Evolutionary conservation across 257 asterid species (phyloP), one percentile per base, ranked within the genome.

Genomic region (Solanum ahanhuiri): DNA sequence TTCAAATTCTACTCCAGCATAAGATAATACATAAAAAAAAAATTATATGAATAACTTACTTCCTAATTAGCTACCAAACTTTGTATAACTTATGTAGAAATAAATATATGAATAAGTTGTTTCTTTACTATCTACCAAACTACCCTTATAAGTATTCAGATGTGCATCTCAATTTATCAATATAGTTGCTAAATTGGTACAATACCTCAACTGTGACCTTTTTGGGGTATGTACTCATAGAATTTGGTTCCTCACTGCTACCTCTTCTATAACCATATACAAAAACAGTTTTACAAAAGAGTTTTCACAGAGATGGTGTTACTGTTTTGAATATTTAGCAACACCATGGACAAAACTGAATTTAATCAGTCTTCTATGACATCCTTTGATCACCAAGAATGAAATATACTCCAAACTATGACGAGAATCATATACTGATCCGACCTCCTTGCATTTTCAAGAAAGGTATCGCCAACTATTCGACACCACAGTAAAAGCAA

Each of bases 401-500:
- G 66, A 45, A 79, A 79, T 79, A 25, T 43, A 28, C 39, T 23
- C 83, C 37, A 45, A 25, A 9, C 39, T 12, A 43, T 23, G 37
- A 77, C 2, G 15, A 41, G 83, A 77, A 41, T 15, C 83, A 41
- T 39, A 41, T 41, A 76, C 23, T 39, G 60, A 43, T 23, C 30
- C 37, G 15, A 43, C 12, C 83, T 43, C 63, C 1, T 6, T 22
- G 12, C 15, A 71, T 33, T 39, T 25, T 25, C 15, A 7, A 43
- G 83, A 43, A 76, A 76, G 23, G 20, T 12, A 76, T 76, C 2
- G n/a, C 60, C 34, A 43, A 14, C 64, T 85, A 90, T 54, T 12
- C 63, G 37, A 76, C 66, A 43, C 30, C 70, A 89, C 94, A 86
- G 66, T 37, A 48, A 85, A 93, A 89, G 88, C 95, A 91, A 66